Conservation (phyloP, 2,329 filamentous ascomycete species). For the Talaromyces amestolkiae region DNA sequence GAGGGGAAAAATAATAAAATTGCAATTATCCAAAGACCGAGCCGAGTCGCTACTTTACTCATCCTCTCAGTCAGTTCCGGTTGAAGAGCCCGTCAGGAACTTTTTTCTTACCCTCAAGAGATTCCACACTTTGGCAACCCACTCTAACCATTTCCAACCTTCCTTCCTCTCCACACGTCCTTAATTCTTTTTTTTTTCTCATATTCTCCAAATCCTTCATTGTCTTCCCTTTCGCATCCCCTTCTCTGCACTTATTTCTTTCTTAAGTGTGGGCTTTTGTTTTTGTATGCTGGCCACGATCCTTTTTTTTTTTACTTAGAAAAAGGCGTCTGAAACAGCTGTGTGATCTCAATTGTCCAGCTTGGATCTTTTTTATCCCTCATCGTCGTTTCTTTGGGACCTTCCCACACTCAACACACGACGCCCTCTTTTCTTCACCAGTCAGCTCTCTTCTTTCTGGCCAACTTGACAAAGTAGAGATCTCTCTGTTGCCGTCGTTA, state of each 20-base stretch:
- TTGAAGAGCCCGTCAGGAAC: slow-evolving; percentile 15
- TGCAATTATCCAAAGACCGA: slow-evolving; percentile 12
- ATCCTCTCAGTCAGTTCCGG: not conserved
- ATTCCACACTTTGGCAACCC: slow-evolving; percentile 21
- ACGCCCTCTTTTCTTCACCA: not conserved
- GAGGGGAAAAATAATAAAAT: slow-evolving; percentile 8
- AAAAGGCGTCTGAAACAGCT: slow-evolving; percentile 6
- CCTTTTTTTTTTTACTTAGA: not conserved
- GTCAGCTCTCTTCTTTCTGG: not conserved
- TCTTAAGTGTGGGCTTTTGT: slow-evolving; percentile 19
- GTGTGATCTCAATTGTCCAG: slow-evolving; percentile 10
- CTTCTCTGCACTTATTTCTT: slow-evolving; percentile 20
- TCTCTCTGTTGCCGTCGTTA: not conserved
- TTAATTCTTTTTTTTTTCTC: not conserved
- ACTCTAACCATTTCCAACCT: slow-evolving; percentile 4
- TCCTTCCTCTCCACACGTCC: slow-evolving; percentile 12
- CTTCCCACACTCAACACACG: slow-evolving; percentile 5
- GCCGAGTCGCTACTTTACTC: not conserved
- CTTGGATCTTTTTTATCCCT: slow-evolving; percentile 10
- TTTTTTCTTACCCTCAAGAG: slow-evolving; percentile 19
- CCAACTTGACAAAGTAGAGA: not conserved
- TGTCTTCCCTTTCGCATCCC: slow-evolving; percentile 22
- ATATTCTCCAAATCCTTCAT: slow-evolving; percentile 6
- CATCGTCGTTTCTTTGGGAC: slow-evolving; percentile 7
- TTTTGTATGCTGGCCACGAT: slow-evolving; percentile 1